These are phyloP conservation scores for Myxozyma neotropica DNA, from an alignment of 805 yeast genomes.

Conservation along the genomic window DNA sequence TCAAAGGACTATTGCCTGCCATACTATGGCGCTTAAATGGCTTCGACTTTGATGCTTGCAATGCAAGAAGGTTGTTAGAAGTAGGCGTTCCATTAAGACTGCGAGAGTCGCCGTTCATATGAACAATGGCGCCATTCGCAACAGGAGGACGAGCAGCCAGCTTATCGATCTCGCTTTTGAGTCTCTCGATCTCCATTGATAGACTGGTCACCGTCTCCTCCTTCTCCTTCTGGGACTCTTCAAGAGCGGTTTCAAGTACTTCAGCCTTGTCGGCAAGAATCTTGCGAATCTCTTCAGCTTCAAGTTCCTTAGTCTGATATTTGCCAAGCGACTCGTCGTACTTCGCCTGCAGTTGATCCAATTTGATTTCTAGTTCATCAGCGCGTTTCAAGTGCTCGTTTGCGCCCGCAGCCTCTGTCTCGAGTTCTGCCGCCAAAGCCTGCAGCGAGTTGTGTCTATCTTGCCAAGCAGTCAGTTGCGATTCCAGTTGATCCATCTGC, in stretches of 20 bases:
- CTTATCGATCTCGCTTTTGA: constrained; percentile 41
- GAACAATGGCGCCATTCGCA: background rate
- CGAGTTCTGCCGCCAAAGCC: constrained; percentile 37
- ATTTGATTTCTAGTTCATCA: constrained; percentile 24
- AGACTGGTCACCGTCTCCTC: constrained; percentile 31
- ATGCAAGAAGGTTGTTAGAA: constrained; percentile 4
- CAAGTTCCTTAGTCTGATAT: constrained; percentile 28
- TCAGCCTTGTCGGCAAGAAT: constrained; percentile 16
- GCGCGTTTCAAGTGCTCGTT: constrained; percentile 28
- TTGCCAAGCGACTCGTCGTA: constrained; percentile 36
- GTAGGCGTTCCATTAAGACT: constrained; percentile 26
- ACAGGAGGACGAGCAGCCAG: constrained; percentile 46
- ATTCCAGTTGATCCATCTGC: constrained; percentile 53
- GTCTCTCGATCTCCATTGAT: constrained; percentile 35
- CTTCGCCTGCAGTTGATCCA: constrained; percentile 36
- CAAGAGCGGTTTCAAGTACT: constrained; percentile 24
- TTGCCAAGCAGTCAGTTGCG: constrained; percentile 40
- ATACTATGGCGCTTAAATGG: constrained; percentile 27
- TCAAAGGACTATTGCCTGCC: constrained; percentile 18
- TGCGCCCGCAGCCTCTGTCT: constrained; percentile 36
- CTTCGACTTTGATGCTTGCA: constrained; percentile 17
- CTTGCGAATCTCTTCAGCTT: constrained; percentile 20
- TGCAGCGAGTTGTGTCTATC: constrained; percentile 38
- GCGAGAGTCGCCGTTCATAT: constrained; percentile 31
- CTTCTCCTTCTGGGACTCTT: constrained; percentile 23